Base-by-base conservation (phyloP, 1,284 basidiomycete species). In the Cystobasidium pallidum region DNA sequence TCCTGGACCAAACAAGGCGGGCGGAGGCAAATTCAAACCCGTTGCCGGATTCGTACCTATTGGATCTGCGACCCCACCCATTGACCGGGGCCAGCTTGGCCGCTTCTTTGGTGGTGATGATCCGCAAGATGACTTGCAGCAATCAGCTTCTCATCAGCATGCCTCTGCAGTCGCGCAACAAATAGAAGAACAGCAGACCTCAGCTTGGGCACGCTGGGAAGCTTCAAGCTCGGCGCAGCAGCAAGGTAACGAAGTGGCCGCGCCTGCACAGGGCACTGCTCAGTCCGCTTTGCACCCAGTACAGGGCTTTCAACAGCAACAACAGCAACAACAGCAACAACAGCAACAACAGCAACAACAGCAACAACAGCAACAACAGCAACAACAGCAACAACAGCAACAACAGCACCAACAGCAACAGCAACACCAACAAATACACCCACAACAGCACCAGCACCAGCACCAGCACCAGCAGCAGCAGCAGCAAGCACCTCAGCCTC, bases 1-100 rank as follows among this genome's bases (percentile, higher is more conserved):
- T 39, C 68, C 68, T 34, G 68, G 68, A 32, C 68, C 68, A 8
- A 71, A 64, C 21, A 52, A 36, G 34, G 59, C 49, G n/a, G 59
- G 54, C 19, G 61, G 47, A 15, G 59, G 55, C 19, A 58, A 59
- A 21, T 64, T 71, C 68, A 71, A 51, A 26, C 61, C 59, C 3
- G 52, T 71, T 13, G 59, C 68, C 19, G 58, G 67, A 17, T 70
- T 70, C 26, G 67, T 62, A 11, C 43, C 67, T 11, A 34, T 62
- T 1, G 24, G 28, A 13, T 49, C 49, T 7, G 41, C 28, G 4
- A 55, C 64, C 30, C 45, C 64, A n/a, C 62, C 62, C 7, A 28
- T 61, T 8, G 39, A 61, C 58, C 34, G 58, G 3, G 36, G 21
- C 15, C 58, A 61, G 26, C 58, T 61, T 21, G 39, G 41, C n/a